A percentile compares a stretch with the other conserved stretches of the same genome.
Conservation (phyloP, 441 rosid genomes). For the Aleurites moluccanus region DNA sequence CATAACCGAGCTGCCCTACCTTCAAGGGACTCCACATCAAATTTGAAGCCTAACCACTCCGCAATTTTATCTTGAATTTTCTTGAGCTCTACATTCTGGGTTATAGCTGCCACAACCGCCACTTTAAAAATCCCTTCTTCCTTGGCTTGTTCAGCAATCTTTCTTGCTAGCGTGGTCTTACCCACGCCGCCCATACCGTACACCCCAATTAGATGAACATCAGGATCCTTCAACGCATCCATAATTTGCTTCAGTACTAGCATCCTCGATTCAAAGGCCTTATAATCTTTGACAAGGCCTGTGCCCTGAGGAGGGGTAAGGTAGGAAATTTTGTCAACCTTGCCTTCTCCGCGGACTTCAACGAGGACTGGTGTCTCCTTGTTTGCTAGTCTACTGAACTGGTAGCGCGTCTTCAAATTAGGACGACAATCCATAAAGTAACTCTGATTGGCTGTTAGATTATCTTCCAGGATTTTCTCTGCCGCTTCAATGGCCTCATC, state of each 20-base stretch:
- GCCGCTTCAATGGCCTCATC: not conserved
- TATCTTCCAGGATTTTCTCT: not conserved
- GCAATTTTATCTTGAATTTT: slow-evolving; percentile 19
- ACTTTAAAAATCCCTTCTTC: slow-evolving; percentile 10
- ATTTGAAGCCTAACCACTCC: slow-evolving; percentile 1
- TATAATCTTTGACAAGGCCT: not conserved
- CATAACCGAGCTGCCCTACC: not conserved
- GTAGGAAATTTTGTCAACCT: slow-evolving; percentile 1
- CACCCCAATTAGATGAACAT: slow-evolving; percentile 21
- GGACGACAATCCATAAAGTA: slow-evolving; percentile 21
- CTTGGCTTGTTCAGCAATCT: slow-evolving; percentile 8
- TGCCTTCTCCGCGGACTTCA: not conserved
- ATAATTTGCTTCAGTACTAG: not conserved
- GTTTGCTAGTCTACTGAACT: slow-evolving; percentile 20
- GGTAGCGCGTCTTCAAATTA: slow-evolving; percentile 3
- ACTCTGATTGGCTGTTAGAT: not conserved
- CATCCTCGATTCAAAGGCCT: slow-evolving; percentile 17
- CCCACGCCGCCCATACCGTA: too few species aligned
- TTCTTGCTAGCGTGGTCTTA: not conserved
- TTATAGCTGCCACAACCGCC: slow-evolving; percentile 15
- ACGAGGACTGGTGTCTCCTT: not conserved
- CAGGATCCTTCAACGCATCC: slow-evolving; percentile 4
- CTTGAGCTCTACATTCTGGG: not conserved
- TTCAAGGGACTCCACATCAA: not conserved
- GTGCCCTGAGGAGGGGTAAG: not conserved